Evolutionary conservation across 306 rosid species (phyloP).

Genomic region (Casuarina cunninghamiana): DNA sequence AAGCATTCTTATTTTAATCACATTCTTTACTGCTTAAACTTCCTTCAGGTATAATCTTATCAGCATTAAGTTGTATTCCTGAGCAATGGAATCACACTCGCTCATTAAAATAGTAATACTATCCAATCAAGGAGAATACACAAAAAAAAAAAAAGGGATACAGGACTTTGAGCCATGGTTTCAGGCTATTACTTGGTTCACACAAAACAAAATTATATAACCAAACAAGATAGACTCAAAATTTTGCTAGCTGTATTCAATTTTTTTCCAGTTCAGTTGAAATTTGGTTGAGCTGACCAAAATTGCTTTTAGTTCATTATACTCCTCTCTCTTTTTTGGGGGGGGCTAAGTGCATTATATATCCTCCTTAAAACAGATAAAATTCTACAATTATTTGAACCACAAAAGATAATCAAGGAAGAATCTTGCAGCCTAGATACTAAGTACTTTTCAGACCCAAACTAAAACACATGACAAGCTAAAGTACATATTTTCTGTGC

Average conservation of each 20-base stretch:
- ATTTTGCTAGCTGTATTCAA: too few species aligned
- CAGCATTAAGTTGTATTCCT: too few species aligned
- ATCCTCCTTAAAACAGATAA: not conserved
- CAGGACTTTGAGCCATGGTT: not conserved
- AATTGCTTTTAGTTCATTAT: not conserved
- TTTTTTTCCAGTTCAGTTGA: too few species aligned
- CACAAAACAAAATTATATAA: not conserved
- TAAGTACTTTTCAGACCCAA: not conserved
- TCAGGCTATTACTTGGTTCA: not conserved
- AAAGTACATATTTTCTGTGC: not conserved
- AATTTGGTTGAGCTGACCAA: too few species aligned
- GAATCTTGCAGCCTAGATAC: not conserved
- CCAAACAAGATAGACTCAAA: not conserved
- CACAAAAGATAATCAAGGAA: not conserved
- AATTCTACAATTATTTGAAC: not conserved
- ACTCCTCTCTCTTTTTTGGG: too few species aligned
- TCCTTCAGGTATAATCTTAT: too few species aligned
- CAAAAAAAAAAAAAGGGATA: not conserved
- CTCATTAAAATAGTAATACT: not conserved
- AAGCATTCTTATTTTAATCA: too few species aligned
- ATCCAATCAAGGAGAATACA: not conserved
- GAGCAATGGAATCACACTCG: too few species aligned
- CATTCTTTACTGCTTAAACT: too few species aligned
- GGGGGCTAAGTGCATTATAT: not conserved
- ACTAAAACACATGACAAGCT: not conserved